A percentile compares a stretch with the other conserved stretches of the same genome.
phyloP scores from a whole-genome alignment of 495 filamentous ascomycete species.

The Tuber microsphaerosporum region DNA sequence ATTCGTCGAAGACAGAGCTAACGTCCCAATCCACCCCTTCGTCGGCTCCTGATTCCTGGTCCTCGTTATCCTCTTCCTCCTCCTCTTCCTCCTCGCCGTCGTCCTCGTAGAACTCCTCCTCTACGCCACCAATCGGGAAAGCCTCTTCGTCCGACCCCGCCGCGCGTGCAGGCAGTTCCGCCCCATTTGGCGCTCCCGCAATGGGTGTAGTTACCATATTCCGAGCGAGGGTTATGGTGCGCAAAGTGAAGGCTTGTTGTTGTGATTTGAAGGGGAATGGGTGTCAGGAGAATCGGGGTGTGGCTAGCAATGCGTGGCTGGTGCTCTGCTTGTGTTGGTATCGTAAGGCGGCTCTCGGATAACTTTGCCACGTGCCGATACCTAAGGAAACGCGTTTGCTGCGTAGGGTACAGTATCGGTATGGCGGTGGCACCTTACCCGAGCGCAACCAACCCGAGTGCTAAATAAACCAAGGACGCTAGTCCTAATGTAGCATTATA shows the following conservation, averaged over 20 bases:
- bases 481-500: too few species aligned
- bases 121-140: background rate
- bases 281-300: background rate
- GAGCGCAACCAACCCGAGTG: too few species aligned
- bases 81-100: conserved; percentile 16
- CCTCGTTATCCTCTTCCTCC: conserved; percentile 39
- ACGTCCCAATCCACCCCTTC: conserved; percentile 60
- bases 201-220: background rate
- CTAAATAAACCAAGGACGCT: too few species aligned
- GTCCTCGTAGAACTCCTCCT: background rate
- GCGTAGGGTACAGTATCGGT: too few species aligned
- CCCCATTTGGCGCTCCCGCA: background rate
- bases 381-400: background rate
- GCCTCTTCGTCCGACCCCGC: conserved; percentile 2
- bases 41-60: conserved; percentile 57
- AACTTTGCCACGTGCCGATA: background rate
- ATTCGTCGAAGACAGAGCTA: conserved; percentile 61
- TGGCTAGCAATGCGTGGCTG: background rate
- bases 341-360: background rate
- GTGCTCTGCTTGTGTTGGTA: background rate
- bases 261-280: background rate
- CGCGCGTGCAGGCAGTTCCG: background rate
- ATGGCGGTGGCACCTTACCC: too few species aligned
- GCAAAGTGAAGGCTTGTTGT: background rate
- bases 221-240: background rate